Base-by-base conservation (phyloP, 148 eudicot species). In the Pouteria glomerata region DNA sequence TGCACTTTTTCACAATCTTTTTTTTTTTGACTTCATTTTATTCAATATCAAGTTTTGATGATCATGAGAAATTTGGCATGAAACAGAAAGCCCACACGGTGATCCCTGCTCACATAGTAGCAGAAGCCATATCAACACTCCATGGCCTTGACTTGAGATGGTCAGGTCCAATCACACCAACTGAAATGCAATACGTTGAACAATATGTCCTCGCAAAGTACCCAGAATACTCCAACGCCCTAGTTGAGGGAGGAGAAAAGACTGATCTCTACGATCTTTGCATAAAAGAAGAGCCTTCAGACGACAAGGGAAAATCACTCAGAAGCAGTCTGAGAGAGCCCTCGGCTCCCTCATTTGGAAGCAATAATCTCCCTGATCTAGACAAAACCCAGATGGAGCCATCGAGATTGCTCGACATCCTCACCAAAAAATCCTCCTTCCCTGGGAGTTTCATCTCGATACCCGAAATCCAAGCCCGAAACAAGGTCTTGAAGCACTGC, bases 141-240 rank as follows among this genome's bases (percentile, higher is more conserved):
- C 83, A 76, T 15, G 83, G 77, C 21, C 76, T 80, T 12, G 83
- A 80, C 60, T 57, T 80, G 31, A 73, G 83, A 62, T 80, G 83
- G 83, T 80, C 83, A 55, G 83, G 83, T 29, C 83, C 83, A 0
- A 80, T 80, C 70, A 80, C 83, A 21, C 83, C 80, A 8, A 69
- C 67, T 19, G 83, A 80, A 63, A 80, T 63, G 80, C 78, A 80
- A 58, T 80, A 76, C 24, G 83, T 80, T 24, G 83, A 80, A 57
- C 73, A 80, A 69, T 80, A 80, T 18, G 83, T 76, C 47, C 71
- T 80, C 0, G 83, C 83, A 0, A 80, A 80, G 52, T 80, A 80
- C 51, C 83, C 83, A 0, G 83, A 80, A 55, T 80, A 80, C 77
- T 80, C 83, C 16, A 76, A 80, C 68, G 83, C 83, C 13, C 74